phyloP scores from a whole-genome alignment of 108 stramenopile species.

The Aureococcus anophagefferens region DNA sequence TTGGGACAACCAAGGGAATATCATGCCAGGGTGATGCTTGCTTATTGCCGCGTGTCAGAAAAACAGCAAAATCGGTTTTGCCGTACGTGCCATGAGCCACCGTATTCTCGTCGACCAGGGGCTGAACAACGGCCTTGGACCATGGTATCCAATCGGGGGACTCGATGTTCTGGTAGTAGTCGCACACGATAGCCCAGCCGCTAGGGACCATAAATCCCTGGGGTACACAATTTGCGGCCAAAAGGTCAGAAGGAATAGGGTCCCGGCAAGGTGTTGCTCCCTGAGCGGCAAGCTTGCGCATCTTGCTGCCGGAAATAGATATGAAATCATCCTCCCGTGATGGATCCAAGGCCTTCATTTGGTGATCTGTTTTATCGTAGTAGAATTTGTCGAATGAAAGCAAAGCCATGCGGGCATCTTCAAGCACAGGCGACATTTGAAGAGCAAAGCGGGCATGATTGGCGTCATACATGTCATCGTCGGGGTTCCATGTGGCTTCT shows the following conservation, averaged over 20 bases:
- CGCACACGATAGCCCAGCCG: conserved; percentile 92
- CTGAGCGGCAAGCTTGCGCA: conserved; percentile 81
- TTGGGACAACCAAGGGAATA: conserved; percentile 57
- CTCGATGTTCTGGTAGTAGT: conserved; percentile 91
- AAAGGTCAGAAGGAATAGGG: conserved; percentile 84
- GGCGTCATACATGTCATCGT: conserved; percentile 93
- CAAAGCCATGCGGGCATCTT: conserved; percentile 86
- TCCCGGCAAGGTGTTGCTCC: conserved; percentile 84
- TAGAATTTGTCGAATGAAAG: conserved; percentile 94
- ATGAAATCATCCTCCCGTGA: conserved; percentile 85
- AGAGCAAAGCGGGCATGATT: conserved; percentile 94
- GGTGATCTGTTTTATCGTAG: conserved; percentile 89
- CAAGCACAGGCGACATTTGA: conserved; percentile 67
- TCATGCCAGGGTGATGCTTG: conserved; percentile 74
- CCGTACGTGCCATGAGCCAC: no score
- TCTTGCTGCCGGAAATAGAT: conserved; percentile 89
- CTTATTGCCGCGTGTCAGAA: conserved; percentile 34
- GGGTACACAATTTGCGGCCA: conserved; percentile 89
- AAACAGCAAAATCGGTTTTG: no score
- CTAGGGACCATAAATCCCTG: conserved; percentile 97
- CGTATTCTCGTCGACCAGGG: no score
- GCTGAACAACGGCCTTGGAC: conserved; percentile 67
- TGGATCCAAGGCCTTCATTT: conserved; percentile 86
- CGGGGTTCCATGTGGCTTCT: conserved; percentile 70
- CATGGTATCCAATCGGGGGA: conserved; percentile 81